phyloP scores from a whole-genome alignment of 495 filamentous ascomycete genomes.

The Jackrogersella minutella region DNA sequence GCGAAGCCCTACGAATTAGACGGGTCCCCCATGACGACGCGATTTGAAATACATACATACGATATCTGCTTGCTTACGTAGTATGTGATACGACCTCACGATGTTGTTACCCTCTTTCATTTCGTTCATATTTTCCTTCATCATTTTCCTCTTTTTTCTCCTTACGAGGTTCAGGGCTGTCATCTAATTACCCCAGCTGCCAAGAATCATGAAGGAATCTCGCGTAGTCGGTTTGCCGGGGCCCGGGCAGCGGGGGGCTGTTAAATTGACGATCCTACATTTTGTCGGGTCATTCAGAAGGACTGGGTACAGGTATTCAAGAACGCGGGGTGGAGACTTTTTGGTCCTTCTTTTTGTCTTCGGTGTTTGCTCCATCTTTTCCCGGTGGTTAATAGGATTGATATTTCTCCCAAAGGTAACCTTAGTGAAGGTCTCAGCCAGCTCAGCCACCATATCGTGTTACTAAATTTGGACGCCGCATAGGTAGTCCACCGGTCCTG shows the following conservation, averaged over 20 bases:
- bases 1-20: neutral
- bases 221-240: no score
- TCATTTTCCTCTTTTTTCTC: no score
- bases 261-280: no score
- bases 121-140: no score
- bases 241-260: no score
- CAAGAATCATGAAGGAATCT: no score
- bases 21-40: neutral
- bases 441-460: neutral
- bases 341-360: neutral
- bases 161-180: no score
- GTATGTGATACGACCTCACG: conserved; percentile 7
- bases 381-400: neutral
- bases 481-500: neutral
- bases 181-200: no score
- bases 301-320: no score
- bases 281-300: no score
- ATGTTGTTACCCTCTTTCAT: no score
- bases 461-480: conserved; percentile 16
- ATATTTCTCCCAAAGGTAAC: neutral
- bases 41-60: no score
- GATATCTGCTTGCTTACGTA: conserved; percentile 1
- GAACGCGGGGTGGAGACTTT: neutral
- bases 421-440: conserved; percentile 1
- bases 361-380: neutral